Percentiles rank a stretch among this genome's conserved stretches.
phyloP scores from a whole-genome alignment of 306 rosid species.

The Ormosia semicastrata region DNA sequence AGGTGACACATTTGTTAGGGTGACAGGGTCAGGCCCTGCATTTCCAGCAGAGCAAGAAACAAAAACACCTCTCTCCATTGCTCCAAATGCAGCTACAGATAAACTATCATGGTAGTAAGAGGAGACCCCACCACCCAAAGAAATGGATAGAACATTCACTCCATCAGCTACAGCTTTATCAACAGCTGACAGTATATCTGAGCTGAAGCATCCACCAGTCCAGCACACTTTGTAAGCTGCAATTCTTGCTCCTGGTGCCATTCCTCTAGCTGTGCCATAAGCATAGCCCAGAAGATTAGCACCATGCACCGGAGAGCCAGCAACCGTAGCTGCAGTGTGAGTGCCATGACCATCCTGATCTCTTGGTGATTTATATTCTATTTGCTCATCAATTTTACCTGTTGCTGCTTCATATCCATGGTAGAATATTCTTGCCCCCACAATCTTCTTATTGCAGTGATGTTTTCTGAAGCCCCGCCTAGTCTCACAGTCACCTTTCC shows the following conservation, averaged over 20 bases:
- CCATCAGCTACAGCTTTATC: constrained; percentile 85
- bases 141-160: constrained; percentile 69
- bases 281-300: constrained; percentile 86
- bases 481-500: constrained; percentile 86
- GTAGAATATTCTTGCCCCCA: constrained; percentile 82
- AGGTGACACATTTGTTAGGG: constrained; percentile 79
- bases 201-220: constrained; percentile 95
- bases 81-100: constrained; percentile 81
- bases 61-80: constrained; percentile 85
- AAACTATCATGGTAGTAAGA: constrained; percentile 72
- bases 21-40: constrained; percentile 83
- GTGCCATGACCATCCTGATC: constrained; percentile 99
- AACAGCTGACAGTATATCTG: constrained; percentile 77
- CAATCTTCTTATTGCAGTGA: constrained; percentile 76
- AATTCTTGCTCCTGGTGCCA: constrained; percentile 89
- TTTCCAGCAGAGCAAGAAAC: constrained; percentile 93
- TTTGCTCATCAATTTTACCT: constrained; percentile 63
- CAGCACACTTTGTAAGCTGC: constrained; percentile 94
- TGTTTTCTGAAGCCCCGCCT: constrained; percentile 66
- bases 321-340: constrained; percentile 95
- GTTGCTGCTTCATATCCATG: constrained; percentile 80
- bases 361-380: constrained; percentile 79
- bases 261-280: constrained; percentile 87
- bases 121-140: constrained; percentile 84
- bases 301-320: constrained; percentile 72